A percentile compares a stretch with the other conserved stretches of the same genome.
These are phyloP conservation scores for Candida namnaoensis DNA, from an alignment of 805 yeast genomes.

Conservation along the genomic window DNA sequence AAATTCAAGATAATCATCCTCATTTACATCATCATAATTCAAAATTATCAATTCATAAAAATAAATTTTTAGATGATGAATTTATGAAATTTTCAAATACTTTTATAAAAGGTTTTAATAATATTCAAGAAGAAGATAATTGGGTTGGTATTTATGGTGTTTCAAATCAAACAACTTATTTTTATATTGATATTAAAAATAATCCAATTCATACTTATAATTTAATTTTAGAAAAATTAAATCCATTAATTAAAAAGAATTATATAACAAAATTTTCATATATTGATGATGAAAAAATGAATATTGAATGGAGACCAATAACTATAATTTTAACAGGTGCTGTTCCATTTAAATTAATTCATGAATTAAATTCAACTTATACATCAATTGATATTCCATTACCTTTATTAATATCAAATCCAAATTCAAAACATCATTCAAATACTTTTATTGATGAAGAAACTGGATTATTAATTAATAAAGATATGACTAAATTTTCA, in stretches of 20 bases:
- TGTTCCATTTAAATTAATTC: conserved; percentile 36
- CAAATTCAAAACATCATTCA: conserved; percentile 1
- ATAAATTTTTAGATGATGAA: conserved; percentile 26
- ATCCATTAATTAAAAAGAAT: conserved; percentile 35
- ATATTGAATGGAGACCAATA: conserved; percentile 41
- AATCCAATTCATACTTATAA: conserved; percentile 33
- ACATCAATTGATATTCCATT: conserved; percentile 44
- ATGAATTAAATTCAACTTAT: conserved; percentile 20
- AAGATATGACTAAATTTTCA: too few species aligned
- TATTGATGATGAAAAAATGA: conserved; percentile 6
- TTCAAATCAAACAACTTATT: conserved; percentile 42
- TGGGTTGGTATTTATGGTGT: conserved; percentile 10
- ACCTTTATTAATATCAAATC: neutral
- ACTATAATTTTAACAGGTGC: conserved; percentile 62
- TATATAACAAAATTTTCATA: conserved; percentile 37
- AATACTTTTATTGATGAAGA: conserved; percentile 28
- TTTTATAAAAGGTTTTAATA: neutral
- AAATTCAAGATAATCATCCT: neutral
- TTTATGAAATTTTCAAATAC: neutral
- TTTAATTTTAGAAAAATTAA: conserved; percentile 33
- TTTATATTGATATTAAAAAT: conserved; percentile 64
- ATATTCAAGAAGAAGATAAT: too few species aligned
- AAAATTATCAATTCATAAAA: conserved; percentile 14
- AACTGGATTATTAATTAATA: conserved; percentile 17
- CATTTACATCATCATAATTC: conserved; percentile 13